Evolutionary conservation across 2,329 filamentous ascomycete species (phyloP).

Genomic region (Westerdykella sp.): DNA sequence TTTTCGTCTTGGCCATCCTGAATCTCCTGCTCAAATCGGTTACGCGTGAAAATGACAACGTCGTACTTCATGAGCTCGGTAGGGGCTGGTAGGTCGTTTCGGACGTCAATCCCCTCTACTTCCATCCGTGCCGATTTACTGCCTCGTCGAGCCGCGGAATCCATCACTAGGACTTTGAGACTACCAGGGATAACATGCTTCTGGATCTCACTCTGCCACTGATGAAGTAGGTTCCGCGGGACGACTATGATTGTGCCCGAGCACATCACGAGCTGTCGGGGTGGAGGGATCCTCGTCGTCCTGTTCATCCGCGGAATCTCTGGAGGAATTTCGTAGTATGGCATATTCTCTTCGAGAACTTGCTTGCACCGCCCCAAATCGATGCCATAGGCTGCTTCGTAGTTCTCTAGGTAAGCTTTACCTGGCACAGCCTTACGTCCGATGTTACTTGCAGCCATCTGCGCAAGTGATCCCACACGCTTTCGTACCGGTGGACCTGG

Average conservation of each 20-base stretch:
- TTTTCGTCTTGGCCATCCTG: conserved; percentile 44
- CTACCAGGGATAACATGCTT: conserved; percentile 62
- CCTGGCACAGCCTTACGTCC: conserved; percentile 65
- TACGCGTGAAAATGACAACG: conserved; percentile 69
- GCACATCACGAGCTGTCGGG: conserved; percentile 56
- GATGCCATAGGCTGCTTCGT: conserved; percentile 45
- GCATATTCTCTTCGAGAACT: conserved; percentile 29
- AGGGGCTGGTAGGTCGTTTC: conserved; percentile 51
- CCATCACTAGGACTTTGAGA: conserved; percentile 60
- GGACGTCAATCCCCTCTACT: conserved; percentile 26
- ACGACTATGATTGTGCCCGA: conserved; percentile 71
- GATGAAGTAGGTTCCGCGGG: conserved; percentile 73
- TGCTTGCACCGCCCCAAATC: conserved; percentile 28
- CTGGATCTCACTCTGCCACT: conserved; percentile 75
- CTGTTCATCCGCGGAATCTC: conserved; percentile 39
- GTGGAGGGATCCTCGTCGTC: conserved; percentile 33
- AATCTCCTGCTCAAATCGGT: conserved; percentile 64
- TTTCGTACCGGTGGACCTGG: conserved; percentile 38
- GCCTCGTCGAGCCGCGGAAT: conserved; percentile 27
- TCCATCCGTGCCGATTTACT: conserved; percentile 17
- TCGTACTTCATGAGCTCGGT: conserved; percentile 61
- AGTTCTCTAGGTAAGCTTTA: conserved; percentile 56
- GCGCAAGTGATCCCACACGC: conserved; percentile 56
- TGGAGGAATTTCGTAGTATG: conserved; percentile 38
- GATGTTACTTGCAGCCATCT: conserved; percentile 69